These are phyloP conservation scores for Phragmites australis DNA, from an alignment of 176 grass and related monocot genomes.

Conservation along the genomic window DNA sequence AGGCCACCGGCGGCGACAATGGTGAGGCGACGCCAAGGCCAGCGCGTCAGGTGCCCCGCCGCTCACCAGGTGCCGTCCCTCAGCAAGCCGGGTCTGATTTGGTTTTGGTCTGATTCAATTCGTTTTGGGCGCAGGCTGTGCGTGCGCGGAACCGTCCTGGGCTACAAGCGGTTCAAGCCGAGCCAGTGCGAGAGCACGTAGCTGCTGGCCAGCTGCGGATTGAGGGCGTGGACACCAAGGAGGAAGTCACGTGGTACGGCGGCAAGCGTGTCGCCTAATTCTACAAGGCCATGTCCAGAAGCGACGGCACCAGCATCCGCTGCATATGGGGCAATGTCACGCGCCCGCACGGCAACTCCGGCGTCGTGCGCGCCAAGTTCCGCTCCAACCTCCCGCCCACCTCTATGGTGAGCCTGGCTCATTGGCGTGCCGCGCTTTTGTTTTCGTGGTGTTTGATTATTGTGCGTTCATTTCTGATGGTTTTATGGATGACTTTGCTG, in stretches of 20 bases:
- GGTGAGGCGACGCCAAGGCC: constrained; percentile 57
- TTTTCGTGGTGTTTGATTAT: background rate
- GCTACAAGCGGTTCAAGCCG: constrained; percentile 76
- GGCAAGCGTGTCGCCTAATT: constrained; percentile 72
- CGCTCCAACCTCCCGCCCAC: constrained; percentile 54
- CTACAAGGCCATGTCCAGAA: constrained; percentile 82
- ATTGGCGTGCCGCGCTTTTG: too few relatives aligned
- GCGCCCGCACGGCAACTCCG: constrained; percentile 67
- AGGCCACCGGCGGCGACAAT: constrained; percentile 27
- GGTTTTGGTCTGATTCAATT: too few relatives aligned
- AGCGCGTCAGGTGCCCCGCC: constrained; percentile 32
- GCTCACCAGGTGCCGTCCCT: accelerated
- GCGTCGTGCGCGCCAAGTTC: constrained; percentile 70
- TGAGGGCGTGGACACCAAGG: constrained; percentile 66
- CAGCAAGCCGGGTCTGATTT: too few relatives aligned
- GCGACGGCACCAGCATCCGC: constrained; percentile 35
- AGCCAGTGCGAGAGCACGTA: constrained; percentile 76
- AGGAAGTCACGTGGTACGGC: constrained; percentile 62
- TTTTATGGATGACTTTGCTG: background rate
- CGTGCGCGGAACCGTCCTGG: constrained; percentile 68
- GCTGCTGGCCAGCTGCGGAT: constrained; percentile 60
- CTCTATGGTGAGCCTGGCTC: constrained; percentile 46
- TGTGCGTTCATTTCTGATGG: background rate
- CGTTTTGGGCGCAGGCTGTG: constrained; percentile 47
- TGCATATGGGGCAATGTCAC: constrained; percentile 76